Evolutionary conservation across 2,329 filamentous ascomycete genomes (phyloP).

Genomic region (Hypoxylon sp.): DNA sequence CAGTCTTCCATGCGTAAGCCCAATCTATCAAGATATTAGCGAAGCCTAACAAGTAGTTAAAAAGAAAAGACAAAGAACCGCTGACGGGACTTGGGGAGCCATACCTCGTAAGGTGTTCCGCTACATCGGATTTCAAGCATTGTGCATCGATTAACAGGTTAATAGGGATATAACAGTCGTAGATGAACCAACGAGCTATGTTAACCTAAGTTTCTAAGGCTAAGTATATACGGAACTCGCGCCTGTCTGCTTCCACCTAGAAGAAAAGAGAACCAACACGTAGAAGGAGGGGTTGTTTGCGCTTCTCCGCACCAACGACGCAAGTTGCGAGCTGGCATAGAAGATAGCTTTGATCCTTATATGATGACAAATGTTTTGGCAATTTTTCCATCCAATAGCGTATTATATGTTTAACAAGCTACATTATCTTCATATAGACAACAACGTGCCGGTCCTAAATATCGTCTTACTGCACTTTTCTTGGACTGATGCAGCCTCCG

Average conservation of each 20-base stretch:
- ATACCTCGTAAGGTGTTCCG: conserved; percentile 43
- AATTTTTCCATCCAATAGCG: not conserved
- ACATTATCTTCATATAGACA: not conserved
- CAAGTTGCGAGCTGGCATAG: not conserved
- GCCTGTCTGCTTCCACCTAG: not conserved
- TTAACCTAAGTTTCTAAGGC: not conserved
- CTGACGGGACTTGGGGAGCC: conserved; percentile 23
- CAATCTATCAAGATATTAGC: conserved; percentile 52
- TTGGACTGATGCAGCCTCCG: not conserved
- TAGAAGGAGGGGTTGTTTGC: not conserved
- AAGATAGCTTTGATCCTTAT: not conserved
- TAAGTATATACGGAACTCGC: not conserved
- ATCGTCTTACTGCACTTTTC: not conserved
- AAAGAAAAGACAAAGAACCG: not conserved
- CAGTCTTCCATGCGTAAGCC: conserved; percentile 54
- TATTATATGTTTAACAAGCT: no score
- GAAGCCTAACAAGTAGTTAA: not conserved
- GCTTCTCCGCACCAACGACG: conserved; percentile 14
- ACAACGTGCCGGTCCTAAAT: not conserved
- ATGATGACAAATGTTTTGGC: not conserved
- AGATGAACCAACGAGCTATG: not conserved
- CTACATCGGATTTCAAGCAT: conserved; percentile 45
- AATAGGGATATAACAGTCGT: not conserved
- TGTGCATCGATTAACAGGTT: not conserved
- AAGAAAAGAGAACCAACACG: not conserved